Conservation (phyloP, 768 basidiomycete genomes). For the Lactarius vividus region DNA sequence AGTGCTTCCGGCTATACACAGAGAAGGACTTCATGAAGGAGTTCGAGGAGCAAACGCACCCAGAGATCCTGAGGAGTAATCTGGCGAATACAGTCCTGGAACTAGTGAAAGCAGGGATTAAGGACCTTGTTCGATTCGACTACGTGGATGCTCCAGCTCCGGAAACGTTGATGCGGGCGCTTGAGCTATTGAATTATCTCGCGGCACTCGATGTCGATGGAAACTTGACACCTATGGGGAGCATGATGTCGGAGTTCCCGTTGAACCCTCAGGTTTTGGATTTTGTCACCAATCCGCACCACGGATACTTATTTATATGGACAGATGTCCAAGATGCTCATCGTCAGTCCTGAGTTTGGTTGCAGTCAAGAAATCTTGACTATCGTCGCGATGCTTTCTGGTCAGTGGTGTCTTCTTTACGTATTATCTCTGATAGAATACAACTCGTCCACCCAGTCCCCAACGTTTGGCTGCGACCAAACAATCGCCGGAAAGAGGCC, state of each 20-base stretch:
- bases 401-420: constrained; percentile 40
- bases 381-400: constrained; percentile 95
- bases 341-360: constrained; percentile 90
- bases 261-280: constrained; percentile 84
- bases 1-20: constrained; percentile 95
- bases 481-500: constrained; percentile 83
- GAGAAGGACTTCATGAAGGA: constrained; percentile 96
- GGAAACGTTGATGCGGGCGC: constrained; percentile 94
- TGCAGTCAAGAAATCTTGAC: constrained; percentile 96
- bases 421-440: not conserved
- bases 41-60: constrained; percentile 95
- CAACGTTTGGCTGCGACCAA: constrained; percentile 91
- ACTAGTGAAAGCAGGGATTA: constrained; percentile 90
- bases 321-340: constrained; percentile 89
- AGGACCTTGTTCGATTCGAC: constrained; percentile 87
- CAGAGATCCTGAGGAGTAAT: constrained; percentile 93
- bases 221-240: constrained; percentile 79
- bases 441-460: constrained; percentile 66
- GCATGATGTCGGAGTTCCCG: constrained; percentile 96
- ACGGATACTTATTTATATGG: not conserved
- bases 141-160: constrained; percentile 93
- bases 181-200: constrained; percentile 91
- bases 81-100: constrained; percentile 91
- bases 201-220: constrained; percentile 94
- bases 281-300: not conserved